phyloP scores from a whole-genome alignment of 768 basidiomycete genomes.

The Auriscalpium orientale region DNA sequence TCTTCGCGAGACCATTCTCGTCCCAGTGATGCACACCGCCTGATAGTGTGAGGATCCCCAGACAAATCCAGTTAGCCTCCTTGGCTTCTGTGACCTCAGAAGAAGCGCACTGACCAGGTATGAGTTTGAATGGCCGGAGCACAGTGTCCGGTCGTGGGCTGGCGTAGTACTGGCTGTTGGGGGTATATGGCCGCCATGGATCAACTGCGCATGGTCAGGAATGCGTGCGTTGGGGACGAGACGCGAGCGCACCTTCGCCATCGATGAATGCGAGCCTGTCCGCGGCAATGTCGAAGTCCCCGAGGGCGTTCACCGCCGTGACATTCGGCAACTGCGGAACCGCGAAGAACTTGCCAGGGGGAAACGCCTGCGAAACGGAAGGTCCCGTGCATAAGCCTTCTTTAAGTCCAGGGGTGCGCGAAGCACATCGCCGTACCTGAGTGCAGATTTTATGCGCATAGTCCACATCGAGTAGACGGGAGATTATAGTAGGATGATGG shows the following conservation, averaged over 20 bases:
- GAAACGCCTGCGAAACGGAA: conserved; percentile 51
- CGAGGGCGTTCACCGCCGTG: conserved; percentile 72
- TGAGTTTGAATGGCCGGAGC: conserved; percentile 76
- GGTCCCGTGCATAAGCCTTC: background rate
- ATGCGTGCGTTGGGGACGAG: background rate
- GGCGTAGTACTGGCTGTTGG: conserved; percentile 67
- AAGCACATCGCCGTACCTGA: conserved; percentile 34
- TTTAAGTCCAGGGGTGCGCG: background rate
- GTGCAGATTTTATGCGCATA: conserved; percentile 63
- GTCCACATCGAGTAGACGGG: conserved; percentile 64
- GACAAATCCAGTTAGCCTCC: background rate
- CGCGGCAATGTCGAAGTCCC: conserved; percentile 75
- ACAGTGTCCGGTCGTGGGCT: conserved; percentile 61
- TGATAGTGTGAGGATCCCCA: conserved; percentile 16
- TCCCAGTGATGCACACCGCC: conserved; percentile 71
- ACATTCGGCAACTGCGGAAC: conserved; percentile 75
- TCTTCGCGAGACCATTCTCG: conserved; percentile 66
- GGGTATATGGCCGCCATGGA: conserved; percentile 85
- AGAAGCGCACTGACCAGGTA: conserved; percentile 49
- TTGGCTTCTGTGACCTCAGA: background rate
- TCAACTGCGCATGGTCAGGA: conserved; percentile 45
- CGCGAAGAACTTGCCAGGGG: conserved; percentile 64
- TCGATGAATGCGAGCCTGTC: conserved; percentile 86
- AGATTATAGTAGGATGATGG: conserved; percentile 68
- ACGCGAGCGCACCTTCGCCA: conserved; percentile 50